These are phyloP conservation scores for Fusarium oxysporum DNA, from an alignment of 2,329 filamentous ascomycete species.

Conservation along the genomic window DNA sequence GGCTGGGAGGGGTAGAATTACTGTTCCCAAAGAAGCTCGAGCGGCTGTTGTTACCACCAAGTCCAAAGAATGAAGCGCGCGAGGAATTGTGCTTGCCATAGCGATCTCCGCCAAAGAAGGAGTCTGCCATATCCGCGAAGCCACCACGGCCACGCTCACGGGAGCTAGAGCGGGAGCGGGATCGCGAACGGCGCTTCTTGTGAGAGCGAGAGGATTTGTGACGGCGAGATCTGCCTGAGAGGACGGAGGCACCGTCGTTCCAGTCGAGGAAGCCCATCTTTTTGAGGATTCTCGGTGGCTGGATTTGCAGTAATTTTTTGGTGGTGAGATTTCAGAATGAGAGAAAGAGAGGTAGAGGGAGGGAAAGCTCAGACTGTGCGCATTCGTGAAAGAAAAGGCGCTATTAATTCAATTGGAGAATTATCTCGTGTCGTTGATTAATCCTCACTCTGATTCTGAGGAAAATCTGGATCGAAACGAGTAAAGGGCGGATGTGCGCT, in stretches of 20 bases:
- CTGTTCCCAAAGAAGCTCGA: constrained; percentile 61
- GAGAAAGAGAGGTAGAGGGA: neutral
- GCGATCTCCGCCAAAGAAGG: constrained; percentile 50
- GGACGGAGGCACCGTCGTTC: constrained; percentile 49
- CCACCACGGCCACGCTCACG: constrained; percentile 50
- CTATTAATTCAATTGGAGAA: constrained; percentile 4
- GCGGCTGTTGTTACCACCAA: constrained; percentile 57
- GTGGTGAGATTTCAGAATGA: neutral
- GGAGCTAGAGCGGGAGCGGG: constrained; percentile 54
- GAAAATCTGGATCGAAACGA: constrained; percentile 10
- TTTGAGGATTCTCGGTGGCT: neutral
- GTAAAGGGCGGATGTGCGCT: constrained; percentile 1
- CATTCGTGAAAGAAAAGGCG: constrained; percentile 5
- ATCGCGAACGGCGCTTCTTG: constrained; percentile 53
- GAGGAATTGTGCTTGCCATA: constrained; percentile 56
- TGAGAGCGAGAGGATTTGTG: constrained; percentile 48
- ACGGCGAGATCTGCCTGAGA: constrained; percentile 46
- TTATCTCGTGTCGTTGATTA: neutral
- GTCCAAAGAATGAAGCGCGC: constrained; percentile 60
- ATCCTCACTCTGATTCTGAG: neutral
- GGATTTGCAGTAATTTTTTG: neutral
- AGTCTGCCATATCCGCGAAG: constrained; percentile 48
- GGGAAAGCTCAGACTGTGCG: constrained; percentile 8
- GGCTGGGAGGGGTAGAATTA: constrained; percentile 34
- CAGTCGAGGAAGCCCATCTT: constrained; percentile 52